Percentiles rank a stretch among this genome's conserved stretches.
phyloP scores from a whole-genome alignment of 1,139 yeast genomes.

The Debaryomyces nepalensis region DNA sequence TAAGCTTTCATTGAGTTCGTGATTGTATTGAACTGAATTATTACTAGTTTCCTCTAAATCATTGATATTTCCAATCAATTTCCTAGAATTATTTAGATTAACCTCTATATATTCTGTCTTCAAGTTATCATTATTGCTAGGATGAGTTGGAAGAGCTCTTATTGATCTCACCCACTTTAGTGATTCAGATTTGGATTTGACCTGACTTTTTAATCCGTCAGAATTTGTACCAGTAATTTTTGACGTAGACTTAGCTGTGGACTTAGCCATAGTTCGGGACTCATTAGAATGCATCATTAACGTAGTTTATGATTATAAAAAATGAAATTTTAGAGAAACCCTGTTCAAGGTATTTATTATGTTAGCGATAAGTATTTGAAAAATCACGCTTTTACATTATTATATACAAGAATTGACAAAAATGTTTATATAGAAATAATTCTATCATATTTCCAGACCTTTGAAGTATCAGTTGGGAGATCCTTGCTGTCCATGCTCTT shows the following conservation, averaged over 20 bases:
- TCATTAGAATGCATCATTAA: background rate
- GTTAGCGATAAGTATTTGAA: too few relatives aligned
- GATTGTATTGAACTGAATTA: slow-evolving; percentile 25
- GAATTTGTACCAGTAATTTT: background rate
- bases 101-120: slow-evolving; percentile 51
- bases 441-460: slow-evolving; percentile 40
- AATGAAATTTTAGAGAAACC: too few relatives aligned
- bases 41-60: slow-evolving; percentile 28
- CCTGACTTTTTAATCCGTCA: background rate
- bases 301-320: too few relatives aligned
- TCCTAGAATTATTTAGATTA: slow-evolving; percentile 49
- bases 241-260: background rate
- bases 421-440: too few relatives aligned
- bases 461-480: slow-evolving; percentile 35
- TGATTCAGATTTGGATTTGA: slow-evolving; percentile 10
- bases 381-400: too few relatives aligned
- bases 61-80: slow-evolving; percentile 39
- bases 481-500: slow-evolving; percentile 20
- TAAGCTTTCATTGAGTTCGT: slow-evolving; percentile 34
- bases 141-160: slow-evolving; percentile 46
- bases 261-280: background rate
- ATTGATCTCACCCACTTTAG: slow-evolving; percentile 39
- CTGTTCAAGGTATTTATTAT: too few relatives aligned
- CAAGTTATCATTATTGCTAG: slow-evolving; percentile 42
- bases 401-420: too few relatives aligned